A percentile compares a stretch with the other conserved stretches of the same genome.
These are phyloP conservation scores for Alternaria consortialis DNA, from an alignment of 2,329 filamentous ascomycete species.

Conservation along the genomic window DNA sequence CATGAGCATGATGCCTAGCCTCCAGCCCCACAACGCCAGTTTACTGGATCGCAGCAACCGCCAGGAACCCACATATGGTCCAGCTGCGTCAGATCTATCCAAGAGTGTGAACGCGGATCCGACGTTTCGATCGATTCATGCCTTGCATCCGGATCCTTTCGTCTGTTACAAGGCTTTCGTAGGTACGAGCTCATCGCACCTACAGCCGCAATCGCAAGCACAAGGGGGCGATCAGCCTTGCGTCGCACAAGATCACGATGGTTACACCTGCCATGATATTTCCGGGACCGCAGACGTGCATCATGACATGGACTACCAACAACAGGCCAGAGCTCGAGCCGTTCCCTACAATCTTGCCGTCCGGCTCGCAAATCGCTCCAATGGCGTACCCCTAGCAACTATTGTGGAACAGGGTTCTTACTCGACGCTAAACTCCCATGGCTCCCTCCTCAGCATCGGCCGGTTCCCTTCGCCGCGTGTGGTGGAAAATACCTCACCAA, in stretches of 20 bases:
- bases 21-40: constrained; percentile 11
- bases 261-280: constrained; percentile 19
- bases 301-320: constrained; percentile 20
- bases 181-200: constrained; percentile 12
- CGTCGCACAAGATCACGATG: constrained; percentile 19
- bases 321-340: constrained; percentile 28
- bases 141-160: constrained; percentile 27
- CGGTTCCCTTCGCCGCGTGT: constrained; percentile 28
- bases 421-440: constrained; percentile 51
- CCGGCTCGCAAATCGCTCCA: constrained; percentile 40
- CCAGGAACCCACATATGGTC: constrained; percentile 13
- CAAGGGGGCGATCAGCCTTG: constrained; percentile 10
- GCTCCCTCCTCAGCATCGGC: constrained; percentile 36
- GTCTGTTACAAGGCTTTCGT: constrained; percentile 32
- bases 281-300: constrained; percentile 10
- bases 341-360: constrained; percentile 37
- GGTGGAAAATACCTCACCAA: constrained; percentile 28
- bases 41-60: constrained; percentile 21
- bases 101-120: constrained; percentile 10
- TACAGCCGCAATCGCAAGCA: constrained; percentile 1
- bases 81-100: constrained; percentile 18
- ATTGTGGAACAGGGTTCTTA: constrained; percentile 56
- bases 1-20: constrained; percentile 13
- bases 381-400: constrained; percentile 53
- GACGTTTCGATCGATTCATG: constrained; percentile 13